Evolutionary conservation across 495 filamentous ascomycete genomes (phyloP).

Genomic region (Aspergillus bertholletiae): DNA sequence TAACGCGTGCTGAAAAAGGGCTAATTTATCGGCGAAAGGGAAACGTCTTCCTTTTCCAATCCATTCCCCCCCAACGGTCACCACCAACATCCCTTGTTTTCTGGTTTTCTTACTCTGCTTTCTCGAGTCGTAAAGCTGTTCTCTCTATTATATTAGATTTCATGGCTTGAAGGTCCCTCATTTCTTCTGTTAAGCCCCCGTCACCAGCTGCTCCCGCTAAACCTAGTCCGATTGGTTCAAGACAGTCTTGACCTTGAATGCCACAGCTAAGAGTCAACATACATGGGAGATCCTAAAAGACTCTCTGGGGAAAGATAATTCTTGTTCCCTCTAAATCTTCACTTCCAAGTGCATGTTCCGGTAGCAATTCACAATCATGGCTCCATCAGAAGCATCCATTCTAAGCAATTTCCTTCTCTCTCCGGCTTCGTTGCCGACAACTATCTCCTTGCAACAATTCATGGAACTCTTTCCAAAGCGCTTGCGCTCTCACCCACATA

Average conservation of each 20-base stretch:
- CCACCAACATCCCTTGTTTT: not conserved
- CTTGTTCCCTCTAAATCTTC: not conserved
- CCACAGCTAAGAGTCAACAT: no score
- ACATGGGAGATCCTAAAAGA: not conserved
- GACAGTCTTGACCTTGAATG: no score
- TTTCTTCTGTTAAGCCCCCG: not conserved
- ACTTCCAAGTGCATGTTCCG: not conserved
- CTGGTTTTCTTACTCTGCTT: not conserved
- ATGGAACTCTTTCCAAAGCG: constrained; percentile 69
- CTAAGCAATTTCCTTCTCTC: constrained; percentile 74
- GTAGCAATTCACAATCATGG: constrained; percentile 43
- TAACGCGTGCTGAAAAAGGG: constrained; percentile 1
- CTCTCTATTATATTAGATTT: no score
- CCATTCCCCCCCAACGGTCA: not conserved
- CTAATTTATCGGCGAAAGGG: not conserved
- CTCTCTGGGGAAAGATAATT: not conserved
- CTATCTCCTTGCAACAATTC: constrained; percentile 73
- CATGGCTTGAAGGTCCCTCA: no score
- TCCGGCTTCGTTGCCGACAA: constrained; percentile 65
- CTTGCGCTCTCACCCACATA: constrained; percentile 65
- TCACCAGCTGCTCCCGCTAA: not conserved
- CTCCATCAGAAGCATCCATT: constrained; percentile 68
- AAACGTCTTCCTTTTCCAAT: not conserved
- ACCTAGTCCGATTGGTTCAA: not conserved
- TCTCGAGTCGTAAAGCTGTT: no score